These are phyloP conservation scores for Tetracentron sinense DNA, from an alignment of 164 flowering plant genomes.

Conservation along the genomic window DNA sequence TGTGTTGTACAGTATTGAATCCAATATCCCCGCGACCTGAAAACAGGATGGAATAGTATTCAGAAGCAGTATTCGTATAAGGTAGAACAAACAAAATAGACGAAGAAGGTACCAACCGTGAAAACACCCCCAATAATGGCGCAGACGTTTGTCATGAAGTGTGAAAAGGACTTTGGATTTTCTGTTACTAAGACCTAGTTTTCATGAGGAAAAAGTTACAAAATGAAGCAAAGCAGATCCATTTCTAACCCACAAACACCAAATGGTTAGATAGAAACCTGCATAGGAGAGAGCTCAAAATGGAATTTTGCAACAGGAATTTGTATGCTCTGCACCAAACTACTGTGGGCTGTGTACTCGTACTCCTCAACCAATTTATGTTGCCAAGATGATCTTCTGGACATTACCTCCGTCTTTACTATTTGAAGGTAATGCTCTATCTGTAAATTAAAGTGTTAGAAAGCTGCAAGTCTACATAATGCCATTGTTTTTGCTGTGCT, in stretches of 20 bases:
- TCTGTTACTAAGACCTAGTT: conserved; percentile 70
- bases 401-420: conserved; percentile 77
- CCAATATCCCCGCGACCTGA: conserved; percentile 98
- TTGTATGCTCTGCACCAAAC: conserved; percentile 56
- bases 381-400: conserved; percentile 35
- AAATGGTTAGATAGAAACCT: conserved; percentile 39
- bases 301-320: conserved; percentile 91
- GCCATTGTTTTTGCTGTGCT: background rate
- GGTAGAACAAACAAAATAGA: background rate
- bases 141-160: conserved; percentile 89
- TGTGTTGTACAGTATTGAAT: conserved; percentile 76
- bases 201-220: conserved; percentile 3
- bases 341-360: conserved; percentile 98
- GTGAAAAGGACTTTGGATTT: conserved; percentile 73
- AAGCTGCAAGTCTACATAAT: background rate
- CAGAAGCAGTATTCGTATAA: background rate
- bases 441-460: conserved; percentile 37
- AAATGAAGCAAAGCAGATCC: background rate
- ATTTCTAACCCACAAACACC: background rate
- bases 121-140: conserved; percentile 96
- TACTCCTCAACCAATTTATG: conserved; percentile 67
- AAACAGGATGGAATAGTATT: conserved; percentile 13
- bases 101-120: conserved; percentile 53
- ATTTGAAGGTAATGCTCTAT: conserved; percentile 94
- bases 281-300: conserved; percentile 92